These are phyloP conservation scores for Vitis vinifera DNA, from an alignment of 164 flowering plant species.

Conservation along the genomic window DNA sequence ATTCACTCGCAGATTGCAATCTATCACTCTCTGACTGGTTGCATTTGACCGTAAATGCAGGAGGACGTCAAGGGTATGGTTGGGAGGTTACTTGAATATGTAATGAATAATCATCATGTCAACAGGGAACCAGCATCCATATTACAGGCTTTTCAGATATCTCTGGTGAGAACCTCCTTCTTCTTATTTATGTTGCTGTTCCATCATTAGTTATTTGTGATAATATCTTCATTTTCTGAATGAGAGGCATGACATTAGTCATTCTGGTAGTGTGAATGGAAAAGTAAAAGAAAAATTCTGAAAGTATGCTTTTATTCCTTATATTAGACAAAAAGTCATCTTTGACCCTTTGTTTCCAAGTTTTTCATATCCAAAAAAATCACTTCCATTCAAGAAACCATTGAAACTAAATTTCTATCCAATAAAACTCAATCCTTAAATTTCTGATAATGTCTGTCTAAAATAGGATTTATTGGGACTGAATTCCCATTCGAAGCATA, in stretches of 20 bases:
- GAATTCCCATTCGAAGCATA: too few species aligned
- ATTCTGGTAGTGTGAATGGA: neutral
- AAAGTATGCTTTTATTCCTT: too few species aligned
- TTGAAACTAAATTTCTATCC: too few species aligned
- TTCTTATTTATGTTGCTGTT: neutral
- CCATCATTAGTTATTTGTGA: neutral
- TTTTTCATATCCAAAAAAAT: too few species aligned
- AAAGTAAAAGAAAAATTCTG: too few species aligned
- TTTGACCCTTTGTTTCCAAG: too few species aligned
- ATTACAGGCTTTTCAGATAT: slow-evolving; percentile 76
- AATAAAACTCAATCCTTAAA: too few species aligned
- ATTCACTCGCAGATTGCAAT: neutral
- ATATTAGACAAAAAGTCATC: too few species aligned
- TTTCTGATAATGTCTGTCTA: too few species aligned
- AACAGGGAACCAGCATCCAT: slow-evolving; percentile 45
- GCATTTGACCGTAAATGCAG: slow-evolving; percentile 44
- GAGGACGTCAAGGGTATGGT: slow-evolving; percentile 48
- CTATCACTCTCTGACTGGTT: neutral
- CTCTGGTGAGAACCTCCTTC: slow-evolving; percentile 62
- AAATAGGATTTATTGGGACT: too few species aligned
- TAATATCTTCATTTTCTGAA: neutral
- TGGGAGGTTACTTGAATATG: slow-evolving; percentile 61
- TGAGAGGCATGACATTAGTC: neutral
- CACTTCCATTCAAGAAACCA: too few species aligned
- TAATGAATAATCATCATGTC: slow-evolving; percentile 60